Evolutionary conservation across 75 land plant genomes (phyloP).

Genomic region (Cryptomeria japonica): DNA sequence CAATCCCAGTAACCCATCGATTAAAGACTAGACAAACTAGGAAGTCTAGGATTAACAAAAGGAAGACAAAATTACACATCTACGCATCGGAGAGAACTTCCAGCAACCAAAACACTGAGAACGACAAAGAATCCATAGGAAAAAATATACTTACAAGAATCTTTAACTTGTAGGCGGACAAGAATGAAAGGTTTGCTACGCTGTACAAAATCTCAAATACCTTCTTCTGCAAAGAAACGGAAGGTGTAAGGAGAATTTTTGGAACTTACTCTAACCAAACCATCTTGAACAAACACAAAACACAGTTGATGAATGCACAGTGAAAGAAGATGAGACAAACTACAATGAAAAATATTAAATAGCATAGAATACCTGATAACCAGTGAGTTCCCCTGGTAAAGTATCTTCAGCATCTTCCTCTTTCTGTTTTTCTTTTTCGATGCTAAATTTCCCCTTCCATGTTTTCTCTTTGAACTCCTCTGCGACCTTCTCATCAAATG

Average conservation of each 20-base stretch:
- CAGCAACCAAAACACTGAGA: neutral
- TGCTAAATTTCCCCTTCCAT: conserved; percentile 82
- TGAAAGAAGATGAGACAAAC: neutral
- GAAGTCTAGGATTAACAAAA: neutral
- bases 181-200: conserved; percentile 67
- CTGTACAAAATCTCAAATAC: conserved; percentile 77
- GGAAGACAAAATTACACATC: neutral
- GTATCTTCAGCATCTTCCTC: conserved; percentile 52
- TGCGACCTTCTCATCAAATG: conserved; percentile 65
- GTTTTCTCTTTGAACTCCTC: conserved; percentile 44
- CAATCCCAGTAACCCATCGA: neutral
- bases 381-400: conserved; percentile 37
- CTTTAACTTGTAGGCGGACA: conserved; percentile 55
- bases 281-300: neutral
- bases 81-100: neutral
- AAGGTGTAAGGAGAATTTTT: neutral
- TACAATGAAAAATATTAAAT: neutral
- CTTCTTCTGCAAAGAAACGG: conserved; percentile 50
- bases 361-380: conserved; percentile 47
- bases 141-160: conserved; percentile 59
- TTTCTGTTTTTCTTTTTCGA: conserved; percentile 80
- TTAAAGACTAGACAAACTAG: neutral
- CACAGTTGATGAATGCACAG: neutral
- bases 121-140: neutral
- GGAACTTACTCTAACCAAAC: neutral